Evolutionary conservation across 768 basidiomycete genomes (phyloP).

Genomic region (Lepiota venenata): DNA sequence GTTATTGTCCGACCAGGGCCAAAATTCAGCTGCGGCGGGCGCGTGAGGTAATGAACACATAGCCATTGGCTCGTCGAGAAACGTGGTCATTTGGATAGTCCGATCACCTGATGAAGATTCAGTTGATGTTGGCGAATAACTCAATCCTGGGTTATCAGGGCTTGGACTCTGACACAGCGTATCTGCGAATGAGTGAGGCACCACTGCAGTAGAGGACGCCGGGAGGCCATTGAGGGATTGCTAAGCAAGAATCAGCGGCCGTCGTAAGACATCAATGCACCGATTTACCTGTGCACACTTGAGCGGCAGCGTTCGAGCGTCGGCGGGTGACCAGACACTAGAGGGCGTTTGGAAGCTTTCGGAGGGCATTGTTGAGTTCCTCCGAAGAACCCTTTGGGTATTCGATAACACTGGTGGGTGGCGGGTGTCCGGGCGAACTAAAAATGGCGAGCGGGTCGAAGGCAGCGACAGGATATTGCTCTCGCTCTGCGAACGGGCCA

Average conservation of each 20-base stretch:
- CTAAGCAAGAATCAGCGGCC: constrained; percentile 7
- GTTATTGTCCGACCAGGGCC: constrained; percentile 20
- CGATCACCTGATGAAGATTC: constrained; percentile 53
- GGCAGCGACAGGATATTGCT: constrained; percentile 22
- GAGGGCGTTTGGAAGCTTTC: constrained; percentile 1
- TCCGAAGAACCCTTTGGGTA: constrained; percentile 27
- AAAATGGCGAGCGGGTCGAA: constrained; percentile 21
- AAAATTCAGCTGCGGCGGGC: constrained; percentile 13
- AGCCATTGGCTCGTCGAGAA: constrained; percentile 40
- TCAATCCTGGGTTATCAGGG: constrained; percentile 55
- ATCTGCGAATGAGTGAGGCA: not conserved
- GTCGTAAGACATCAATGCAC: no score
- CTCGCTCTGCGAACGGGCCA: constrained; percentile 54
- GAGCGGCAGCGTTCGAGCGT: not conserved
- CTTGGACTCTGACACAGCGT: constrained; percentile 29
- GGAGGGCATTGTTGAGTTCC: constrained; percentile 19
- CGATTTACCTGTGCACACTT: constrained; percentile 7
- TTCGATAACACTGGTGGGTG: not conserved
- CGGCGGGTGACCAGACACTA: not conserved
- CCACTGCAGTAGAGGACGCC: not conserved
- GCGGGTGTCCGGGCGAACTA: constrained; percentile 14
- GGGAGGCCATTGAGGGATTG: constrained; percentile 5
- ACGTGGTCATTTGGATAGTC: constrained; percentile 53
- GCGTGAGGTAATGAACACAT: constrained; percentile 6
- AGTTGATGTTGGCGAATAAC: constrained; percentile 58